Evolutionary conservation across 2,329 filamentous ascomycete species (phyloP), one percentile per base, ranked within the genome.

Genomic region (Aspergillus latus): DNA sequence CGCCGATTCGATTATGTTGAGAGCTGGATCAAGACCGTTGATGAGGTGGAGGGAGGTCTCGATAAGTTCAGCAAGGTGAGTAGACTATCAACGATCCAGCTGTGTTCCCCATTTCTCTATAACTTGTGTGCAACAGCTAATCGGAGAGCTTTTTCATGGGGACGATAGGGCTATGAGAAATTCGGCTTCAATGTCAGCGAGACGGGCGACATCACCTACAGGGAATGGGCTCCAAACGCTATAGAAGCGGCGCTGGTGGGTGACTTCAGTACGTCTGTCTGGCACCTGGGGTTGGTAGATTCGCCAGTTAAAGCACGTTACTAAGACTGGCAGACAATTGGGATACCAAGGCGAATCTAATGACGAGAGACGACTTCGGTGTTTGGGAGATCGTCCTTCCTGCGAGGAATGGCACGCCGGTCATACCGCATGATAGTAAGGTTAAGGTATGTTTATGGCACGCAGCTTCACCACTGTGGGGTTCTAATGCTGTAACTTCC

Each of bases 141-240:
- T 28, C 16, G 40, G 42, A 59, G 34, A 48, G 11, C 11, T 32
- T 51, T 10, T 6, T 34, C 29, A n/a, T 16, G 37, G 30, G 21
- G 28, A 51, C 49, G 52, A 15, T 63, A 95, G 90, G 93, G 94
- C 44, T 88, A 85, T 60, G 91, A 97, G 69, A 87, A 82, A 60
- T 96, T 89, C 69, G 94, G 94, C 54, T 85, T 99, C 75, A 91
- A 90, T 64, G 87, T 94, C 58, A 82, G 88, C 69, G 79, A 84
- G 52, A 86, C 96, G 67, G 90, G 90, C 72, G 92, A 92, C 73
- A 91, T 99, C 63, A 80, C 82, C 56, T 99, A 99, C 75, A 84
- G 91, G 65, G 94, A 99, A 82, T 99, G 94, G 94, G 94, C 94
- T 1, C 92, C 94, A 28, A 95, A 92, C 78, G 93, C 92, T 52